Evolutionary conservation across 768 basidiomycete genomes (phyloP), one percentile per base, ranked within the genome.

Genomic region (Cytidiella melzeri): DNA sequence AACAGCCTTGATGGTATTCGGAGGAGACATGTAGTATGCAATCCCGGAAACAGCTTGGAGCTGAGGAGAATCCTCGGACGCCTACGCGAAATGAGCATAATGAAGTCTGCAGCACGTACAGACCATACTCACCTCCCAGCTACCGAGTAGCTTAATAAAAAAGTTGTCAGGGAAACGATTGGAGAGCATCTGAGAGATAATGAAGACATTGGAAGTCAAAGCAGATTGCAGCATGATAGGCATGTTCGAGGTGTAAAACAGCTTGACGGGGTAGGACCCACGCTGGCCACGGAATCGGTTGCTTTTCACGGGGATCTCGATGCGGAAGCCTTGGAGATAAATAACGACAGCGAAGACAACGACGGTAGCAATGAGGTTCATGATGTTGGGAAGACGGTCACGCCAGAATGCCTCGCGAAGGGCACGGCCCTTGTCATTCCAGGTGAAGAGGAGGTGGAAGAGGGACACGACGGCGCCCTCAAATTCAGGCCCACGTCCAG

Each of bases 211-310:
- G 50, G 83, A 86, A 1, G 92, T 92, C 49, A 98, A 73, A 12
- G 94, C 94, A 12, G 81, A 84, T 71, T 98, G 90, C 52, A 98
- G 80, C 95, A 99, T 99, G 75, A 99, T 98, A 50, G 95, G 95
- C 95, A 97, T 99, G 74, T 98, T 99, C 39, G 83, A 87, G 13
- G 96, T 98, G 71, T 98, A 99, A 74, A 99, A 98, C 30, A 98
- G 81, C 73, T 98, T 98, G 73, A 99, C 80, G 45, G 96, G 96
- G 74, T 97, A 98, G 12, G 81, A 80, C 37, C 91, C 94, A 25
- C 94, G 79, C 67, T 97, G 93, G n/a, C 96, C 96, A 50, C 93
- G 80, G 84, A 93, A 92, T 56, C 83, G 80, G 75, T 90, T 93
- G 72, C 84, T 87, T 80, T 98, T 98, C 65, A 98, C 91, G 6